Evolutionary conservation across 2,329 filamentous ascomycete species (phyloP).

Genomic region (Xylariomycetidae sp.): DNA sequence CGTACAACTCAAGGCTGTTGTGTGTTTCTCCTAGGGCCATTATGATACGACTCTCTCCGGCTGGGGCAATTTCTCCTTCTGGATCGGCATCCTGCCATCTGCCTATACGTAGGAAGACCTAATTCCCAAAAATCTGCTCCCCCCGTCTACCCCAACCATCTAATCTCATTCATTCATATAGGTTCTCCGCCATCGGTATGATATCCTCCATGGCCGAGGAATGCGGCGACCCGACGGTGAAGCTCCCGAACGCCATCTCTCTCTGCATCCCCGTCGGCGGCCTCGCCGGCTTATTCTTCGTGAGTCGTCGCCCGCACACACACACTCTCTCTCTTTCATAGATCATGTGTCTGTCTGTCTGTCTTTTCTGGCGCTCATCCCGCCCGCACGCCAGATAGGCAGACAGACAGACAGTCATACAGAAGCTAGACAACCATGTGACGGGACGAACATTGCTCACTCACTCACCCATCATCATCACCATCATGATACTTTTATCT

Average conservation of each 20-base stretch:
- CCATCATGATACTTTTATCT: not conserved
- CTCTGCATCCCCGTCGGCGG: conserved; percentile 49
- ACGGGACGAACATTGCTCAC: too few species aligned
- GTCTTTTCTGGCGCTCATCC: too few species aligned
- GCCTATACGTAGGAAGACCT: conserved; percentile 49
- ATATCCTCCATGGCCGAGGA: conserved; percentile 60
- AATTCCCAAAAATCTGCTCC: too few species aligned
- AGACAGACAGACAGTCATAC: too few species aligned
- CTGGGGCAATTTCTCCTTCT: conserved; percentile 57
- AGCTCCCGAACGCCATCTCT: conserved; percentile 47
- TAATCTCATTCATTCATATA: conserved; percentile 5
- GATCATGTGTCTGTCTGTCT: too few species aligned
- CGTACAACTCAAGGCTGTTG: not conserved
- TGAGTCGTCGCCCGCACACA: conserved; percentile 13
- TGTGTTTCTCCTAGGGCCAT: conserved; percentile 32
- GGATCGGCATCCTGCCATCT: conserved; percentile 56
- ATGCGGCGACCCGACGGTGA: conserved; percentile 45
- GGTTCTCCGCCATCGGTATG: conserved; percentile 57
- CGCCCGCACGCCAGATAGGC: too few species aligned
- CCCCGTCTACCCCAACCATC: not conserved
- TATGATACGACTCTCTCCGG: conserved; percentile 53
- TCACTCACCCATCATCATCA: conserved; percentile 3
- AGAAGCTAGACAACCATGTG: too few species aligned
- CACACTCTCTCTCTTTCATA: too few species aligned
- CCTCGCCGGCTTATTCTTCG: conserved; percentile 49